Conservation (phyloP, 2,329 filamentous ascomycete genomes). For the Trichoderma sp. region DNA sequence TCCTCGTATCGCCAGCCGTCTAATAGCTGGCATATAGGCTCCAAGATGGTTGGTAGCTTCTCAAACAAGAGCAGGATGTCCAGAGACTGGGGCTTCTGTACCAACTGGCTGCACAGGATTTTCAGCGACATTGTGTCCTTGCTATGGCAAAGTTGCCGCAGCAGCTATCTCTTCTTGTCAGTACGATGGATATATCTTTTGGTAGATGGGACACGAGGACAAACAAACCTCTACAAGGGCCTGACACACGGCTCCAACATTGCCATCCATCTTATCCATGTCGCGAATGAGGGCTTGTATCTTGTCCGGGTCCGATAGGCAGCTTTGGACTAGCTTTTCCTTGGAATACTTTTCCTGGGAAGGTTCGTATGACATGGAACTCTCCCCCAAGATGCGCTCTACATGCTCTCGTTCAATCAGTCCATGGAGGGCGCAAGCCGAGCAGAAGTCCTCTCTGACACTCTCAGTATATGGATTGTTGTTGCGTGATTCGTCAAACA, state of each 20-base stretch:
- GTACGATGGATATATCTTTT: not conserved
- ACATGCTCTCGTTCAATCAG: constrained; percentile 79
- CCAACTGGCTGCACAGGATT: constrained; percentile 70
- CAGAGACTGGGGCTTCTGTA: constrained; percentile 68
- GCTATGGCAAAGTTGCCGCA: constrained; percentile 67
- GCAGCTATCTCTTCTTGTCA: constrained; percentile 49
- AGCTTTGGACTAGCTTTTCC: constrained; percentile 76
- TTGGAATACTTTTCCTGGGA: constrained; percentile 74
- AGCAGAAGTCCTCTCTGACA: constrained; percentile 74
- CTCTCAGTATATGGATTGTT: constrained; percentile 60
- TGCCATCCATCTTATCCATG: constrained; percentile 87
- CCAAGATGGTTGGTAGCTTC: constrained; percentile 67
- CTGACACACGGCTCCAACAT: constrained; percentile 80
- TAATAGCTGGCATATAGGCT: constrained; percentile 72
- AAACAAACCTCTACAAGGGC: constrained; percentile 68
- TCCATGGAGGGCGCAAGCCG: constrained; percentile 84
- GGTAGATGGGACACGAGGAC: not conserved
- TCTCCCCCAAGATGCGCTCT: constrained; percentile 78
- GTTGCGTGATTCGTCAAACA: constrained; percentile 61
- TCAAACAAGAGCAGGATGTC: constrained; percentile 78
- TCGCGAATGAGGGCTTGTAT: constrained; percentile 77
- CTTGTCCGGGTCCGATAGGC: constrained; percentile 72
- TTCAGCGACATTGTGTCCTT: constrained; percentile 83
- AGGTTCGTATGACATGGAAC: constrained; percentile 77
- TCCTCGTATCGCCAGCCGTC: constrained; percentile 82